Evolutionary conservation across 805 yeast genomes (phyloP), one percentile per base, ranked within the genome.

Genomic region (Candida manassasensis): DNA sequence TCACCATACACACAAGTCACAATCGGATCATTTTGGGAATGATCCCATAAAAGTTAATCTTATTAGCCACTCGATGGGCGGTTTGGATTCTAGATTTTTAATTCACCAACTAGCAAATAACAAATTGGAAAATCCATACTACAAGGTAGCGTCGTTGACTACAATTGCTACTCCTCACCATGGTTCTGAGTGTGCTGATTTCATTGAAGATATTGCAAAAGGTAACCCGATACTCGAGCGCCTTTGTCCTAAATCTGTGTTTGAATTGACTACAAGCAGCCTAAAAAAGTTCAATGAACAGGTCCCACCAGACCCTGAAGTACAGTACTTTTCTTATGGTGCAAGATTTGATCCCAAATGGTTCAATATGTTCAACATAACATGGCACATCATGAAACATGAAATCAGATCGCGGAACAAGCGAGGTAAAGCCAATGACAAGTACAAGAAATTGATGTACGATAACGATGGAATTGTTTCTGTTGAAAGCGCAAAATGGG

Each of bases 51-150:
- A 77, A 40, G 69, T 88, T 11, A 89, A 89, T 50, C 54, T 88
- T 29, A 68, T 88, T 17, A 93, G 93, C 4, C 97, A 88, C 53
- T 86, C 96, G 0, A 87, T 88, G 96, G 97, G 97, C 4, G 97
- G 97, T 0, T 61, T 88, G 19, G 96, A 89, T 51, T 76, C 88
- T 21, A 62, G 97, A 34, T 85, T 79, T 52, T 57, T 89, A 44
- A 83, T 87, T 2, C 70, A 84, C 0, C 63, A 72, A 32, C 52
- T 83, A 3, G 52, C 50, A 32, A 46, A 40, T 21, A 12, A 29
- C 9, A 29, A 29, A 7, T 42, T 48, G 15, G 57, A 65, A 32
- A 61, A 69, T 17, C 52, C 61, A 22, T 59, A 69, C 28, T 81
- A 76, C 46, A 62, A 76, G 45, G 82, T 89, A 6, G 76, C 70